Base-by-base conservation (phyloP, 2,329 filamentous ascomycete genomes). In the Paecilomyces sp. region DNA sequence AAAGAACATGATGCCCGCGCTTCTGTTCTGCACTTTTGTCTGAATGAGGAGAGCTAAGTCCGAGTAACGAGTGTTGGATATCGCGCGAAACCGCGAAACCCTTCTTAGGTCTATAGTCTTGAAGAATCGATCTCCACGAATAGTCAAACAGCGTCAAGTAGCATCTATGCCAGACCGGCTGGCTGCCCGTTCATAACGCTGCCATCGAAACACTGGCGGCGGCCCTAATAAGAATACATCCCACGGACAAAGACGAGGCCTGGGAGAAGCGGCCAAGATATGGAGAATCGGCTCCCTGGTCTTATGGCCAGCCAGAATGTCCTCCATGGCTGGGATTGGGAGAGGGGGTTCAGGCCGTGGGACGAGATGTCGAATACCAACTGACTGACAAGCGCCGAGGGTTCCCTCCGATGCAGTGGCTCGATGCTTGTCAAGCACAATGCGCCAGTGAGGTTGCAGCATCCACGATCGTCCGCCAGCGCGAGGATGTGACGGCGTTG, bases 1-100 rank as follows among this genome's bases (percentile, higher is more conserved):
- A 58, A 86, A 74, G 70, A 78, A 80, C 69, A 75, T 74, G 61
- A 59, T 68, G 68, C 53, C 58, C 51, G 60, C 57, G 60, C 57
- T 31, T n/a, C 57, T 36, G 56, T 59, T 31, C 47, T 18, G 36
- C 12, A 22, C 54, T 33, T 55, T 55, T 53, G 34, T 56, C 54
- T 56, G 24, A 53, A 28, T 15, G 22, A 22, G 28, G 24, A 30
- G 22, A 53, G 18, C 5, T 53, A 22, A 53, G 51, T 8, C 15
- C 9, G n/a, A 24, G n/a, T 51, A 47, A 41, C 36, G 12, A 18
- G 9, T 22, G n/a, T 41, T n/a, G 15, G 15, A 18, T 47, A 47
- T 47, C 41, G 41, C n/a, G n/a, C 41, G 41, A 22, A 47, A 15
- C 15, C 9, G 41, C 18, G 18, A 18, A 47, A 18, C 41, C 2